Base-by-base conservation (phyloP, 495 filamentous ascomycete species). In the Glarea lozoyensis region DNA sequence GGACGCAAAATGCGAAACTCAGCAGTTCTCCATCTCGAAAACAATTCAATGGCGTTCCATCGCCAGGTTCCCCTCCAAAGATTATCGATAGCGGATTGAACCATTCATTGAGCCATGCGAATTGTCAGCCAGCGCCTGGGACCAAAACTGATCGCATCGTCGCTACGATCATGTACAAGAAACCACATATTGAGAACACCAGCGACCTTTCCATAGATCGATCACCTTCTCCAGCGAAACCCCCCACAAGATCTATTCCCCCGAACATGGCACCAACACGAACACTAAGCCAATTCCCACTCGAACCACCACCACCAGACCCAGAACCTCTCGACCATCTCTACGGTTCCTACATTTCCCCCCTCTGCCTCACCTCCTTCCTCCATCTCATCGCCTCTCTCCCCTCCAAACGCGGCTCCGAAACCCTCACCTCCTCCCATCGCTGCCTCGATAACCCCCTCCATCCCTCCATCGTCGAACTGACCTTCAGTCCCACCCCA, bases 341-440 rank as follows among this genome's bases (percentile, higher is more conserved):
- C 31, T 88, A 87, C 58, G 85, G 83, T 9, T 75, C 76, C 2
- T 81, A 81, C 50, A 73, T 90, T 45, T 86, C 83, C 22, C 84
- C 85, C 52, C 65, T 86, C 53, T 87, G 83, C 62, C 69, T 93
- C 55, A 85, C 85, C 19, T 82, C 86, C 46, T 90, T 90, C 64
- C 76, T 88, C 29, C 77, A 84, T 48, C 78, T 79, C 38, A 71
- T 88, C 58, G 77, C 84, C 27, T 66, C 69, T n/a, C 77, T 89
- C 31, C 80, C 79, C 11, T 57, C 61, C 54, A 75, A 61, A 0
- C 63, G 55, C 12, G 68, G 62, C 64, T 72, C 36, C 65, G 75
- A 65, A 53, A 70, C 64, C 60, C 75, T 73, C 48, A 67, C 74
- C 47, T 75, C 72, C 35, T 77, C 79, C 24, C 82, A 88, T 57